phyloP scores from a whole-genome alignment of 2,329 filamentous ascomycete genomes.

The Pseudovirgaria hyperparasitica region DNA sequence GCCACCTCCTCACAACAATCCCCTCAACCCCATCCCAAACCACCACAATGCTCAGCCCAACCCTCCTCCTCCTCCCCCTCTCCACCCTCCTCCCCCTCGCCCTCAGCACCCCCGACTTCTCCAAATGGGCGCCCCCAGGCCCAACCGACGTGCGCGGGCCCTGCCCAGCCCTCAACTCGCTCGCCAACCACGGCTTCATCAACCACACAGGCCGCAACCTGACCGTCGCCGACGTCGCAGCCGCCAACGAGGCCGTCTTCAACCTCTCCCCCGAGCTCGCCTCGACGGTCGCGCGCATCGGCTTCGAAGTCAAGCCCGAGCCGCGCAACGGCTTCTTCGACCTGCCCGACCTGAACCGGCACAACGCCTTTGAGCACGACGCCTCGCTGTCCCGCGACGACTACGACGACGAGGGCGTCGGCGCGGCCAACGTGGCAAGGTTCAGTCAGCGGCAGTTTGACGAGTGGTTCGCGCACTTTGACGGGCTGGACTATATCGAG shows the following conservation, averaged over 20 bases:
- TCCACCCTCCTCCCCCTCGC: too few relatives aligned
- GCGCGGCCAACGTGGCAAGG: constrained; percentile 7
- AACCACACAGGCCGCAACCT: constrained; percentile 19
- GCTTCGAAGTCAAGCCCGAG: constrained; percentile 5
- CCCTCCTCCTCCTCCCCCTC: too few relatives aligned
- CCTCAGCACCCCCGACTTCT: constrained; percentile 7
- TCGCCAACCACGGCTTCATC: constrained; percentile 21
- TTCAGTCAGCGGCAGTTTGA: too few relatives aligned
- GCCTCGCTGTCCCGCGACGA: constrained; percentile 16
- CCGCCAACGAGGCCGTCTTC: constrained; percentile 11
- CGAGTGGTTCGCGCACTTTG: too few relatives aligned
- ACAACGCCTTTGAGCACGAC: constrained; percentile 24
- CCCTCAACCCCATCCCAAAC: too few relatives aligned
- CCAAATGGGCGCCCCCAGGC: constrained; percentile 10
- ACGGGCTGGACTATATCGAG: too few relatives aligned
- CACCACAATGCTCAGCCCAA: too few relatives aligned
- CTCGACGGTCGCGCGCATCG: constrained; percentile 12
- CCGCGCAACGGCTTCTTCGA: constrained; percentile 11
- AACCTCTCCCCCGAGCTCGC: constrained; percentile 20
- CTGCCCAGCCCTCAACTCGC: constrained; percentile 19
- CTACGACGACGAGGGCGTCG: constrained; percentile 11
- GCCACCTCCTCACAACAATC: too few relatives aligned
- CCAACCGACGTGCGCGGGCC: constrained; percentile 11
- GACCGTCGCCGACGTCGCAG: constrained; percentile 14
- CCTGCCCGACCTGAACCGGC: constrained; percentile 18